A percentile compares a stretch with the other conserved stretches of the same genome.
These are phyloP conservation scores for Telopea speciosissima DNA, from an alignment of 177 flowering plant genomes.

Conservation along the genomic window DNA sequence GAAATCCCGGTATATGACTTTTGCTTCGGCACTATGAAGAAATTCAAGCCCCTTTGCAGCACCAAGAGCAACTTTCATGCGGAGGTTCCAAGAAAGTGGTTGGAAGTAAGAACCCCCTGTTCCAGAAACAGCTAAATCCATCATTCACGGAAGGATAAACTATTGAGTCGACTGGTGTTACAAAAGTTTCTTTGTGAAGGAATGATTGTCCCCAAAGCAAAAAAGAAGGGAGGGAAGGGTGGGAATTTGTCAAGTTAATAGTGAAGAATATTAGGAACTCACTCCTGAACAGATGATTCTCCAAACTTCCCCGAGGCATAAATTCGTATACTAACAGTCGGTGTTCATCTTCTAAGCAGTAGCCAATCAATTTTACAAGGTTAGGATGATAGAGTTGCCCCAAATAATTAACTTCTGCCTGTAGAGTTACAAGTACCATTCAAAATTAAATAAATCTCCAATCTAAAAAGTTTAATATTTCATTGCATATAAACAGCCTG, in stretches of 20 bases:
- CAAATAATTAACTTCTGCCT: constrained; percentile 62
- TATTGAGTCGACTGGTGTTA: neutral
- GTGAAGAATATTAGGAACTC: constrained; percentile 14
- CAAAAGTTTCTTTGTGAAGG: neutral
- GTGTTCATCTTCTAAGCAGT: constrained; percentile 61
- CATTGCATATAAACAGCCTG: neutral
- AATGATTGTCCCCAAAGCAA: neutral
- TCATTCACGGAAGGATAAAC: neutral
- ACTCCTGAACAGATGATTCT: constrained; percentile 63
- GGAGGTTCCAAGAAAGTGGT: constrained; percentile 56
- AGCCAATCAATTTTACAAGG: constrained; percentile 56
- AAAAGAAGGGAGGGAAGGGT: neutral
- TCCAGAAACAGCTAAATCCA: neutral
- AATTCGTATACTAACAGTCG: constrained; percentile 57
- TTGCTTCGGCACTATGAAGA: constrained; percentile 69
- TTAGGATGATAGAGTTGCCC: constrained; percentile 58
- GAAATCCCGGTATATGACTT: constrained; percentile 84
- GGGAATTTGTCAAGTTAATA: too few species aligned
- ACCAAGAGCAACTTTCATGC: constrained; percentile 49
- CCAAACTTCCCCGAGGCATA: constrained; percentile 58
- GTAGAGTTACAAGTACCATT: neutral
- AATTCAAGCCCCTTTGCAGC: constrained; percentile 93
- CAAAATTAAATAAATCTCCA: neutral
- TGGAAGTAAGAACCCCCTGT: constrained; percentile 56
- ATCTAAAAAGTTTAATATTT: neutral